phyloP scores from a whole-genome alignment of 257 asterid genomes.

The Jaltomata sinuosa region DNA sequence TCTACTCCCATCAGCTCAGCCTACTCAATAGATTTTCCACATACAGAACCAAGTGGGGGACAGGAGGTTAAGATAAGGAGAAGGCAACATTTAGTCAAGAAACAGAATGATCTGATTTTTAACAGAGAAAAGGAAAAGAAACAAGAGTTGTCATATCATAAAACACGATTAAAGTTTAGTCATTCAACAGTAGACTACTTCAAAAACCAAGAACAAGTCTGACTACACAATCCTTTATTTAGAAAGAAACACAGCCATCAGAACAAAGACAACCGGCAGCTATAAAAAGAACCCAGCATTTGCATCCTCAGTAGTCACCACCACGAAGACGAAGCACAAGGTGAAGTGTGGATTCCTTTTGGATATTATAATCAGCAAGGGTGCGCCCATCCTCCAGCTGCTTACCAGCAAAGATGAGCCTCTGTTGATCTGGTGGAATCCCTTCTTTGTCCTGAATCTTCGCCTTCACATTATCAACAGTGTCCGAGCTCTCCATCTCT shows the following conservation, averaged over 20 bases:
- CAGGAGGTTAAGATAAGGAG: neutral
- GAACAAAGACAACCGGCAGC: neutral
- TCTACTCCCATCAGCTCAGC: too few species aligned
- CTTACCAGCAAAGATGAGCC: neutral
- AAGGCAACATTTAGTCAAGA: neutral
- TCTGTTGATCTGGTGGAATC: neutral
- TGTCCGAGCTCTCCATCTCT: too few species aligned
- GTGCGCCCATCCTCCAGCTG: neutral
- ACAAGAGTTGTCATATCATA: neutral
- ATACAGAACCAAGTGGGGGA: too few species aligned
- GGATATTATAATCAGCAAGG: neutral
- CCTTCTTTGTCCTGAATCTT: neutral
- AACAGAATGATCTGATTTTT: neutral
- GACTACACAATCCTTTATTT: neutral
- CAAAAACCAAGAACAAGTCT: neutral
- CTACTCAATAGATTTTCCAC: too few species aligned
- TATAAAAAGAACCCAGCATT: neutral
- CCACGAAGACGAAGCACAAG: neutral
- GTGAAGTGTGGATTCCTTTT: neutral
- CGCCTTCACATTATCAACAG: too few species aligned
- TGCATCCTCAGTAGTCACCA: neutral
- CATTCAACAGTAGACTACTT: neutral
- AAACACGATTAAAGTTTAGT: neutral
- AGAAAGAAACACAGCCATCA: neutral
- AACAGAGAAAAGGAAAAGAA: neutral